These are phyloP conservation scores for Bipolaris zeicola DNA, from an alignment of 2,329 filamentous ascomycete species.

Conservation along the genomic window DNA sequence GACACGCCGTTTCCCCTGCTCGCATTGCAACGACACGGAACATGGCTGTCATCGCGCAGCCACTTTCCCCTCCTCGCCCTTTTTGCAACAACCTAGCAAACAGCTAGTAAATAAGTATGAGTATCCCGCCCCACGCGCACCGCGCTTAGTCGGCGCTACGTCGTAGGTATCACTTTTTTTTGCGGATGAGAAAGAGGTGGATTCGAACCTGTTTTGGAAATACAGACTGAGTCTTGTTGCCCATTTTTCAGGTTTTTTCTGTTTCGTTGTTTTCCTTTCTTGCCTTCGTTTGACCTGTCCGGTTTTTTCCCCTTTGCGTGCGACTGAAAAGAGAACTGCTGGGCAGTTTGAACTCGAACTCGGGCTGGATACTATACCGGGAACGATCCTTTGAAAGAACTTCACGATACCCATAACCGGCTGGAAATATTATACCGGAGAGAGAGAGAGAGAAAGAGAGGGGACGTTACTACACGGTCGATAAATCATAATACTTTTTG, in stretches of 20 bases:
- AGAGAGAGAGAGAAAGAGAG: not conserved
- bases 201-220: not conserved
- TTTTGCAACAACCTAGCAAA: not conserved
- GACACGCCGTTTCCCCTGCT: not conserved
- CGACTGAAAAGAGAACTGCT: not conserved
- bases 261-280: not conserved
- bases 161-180: not conserved
- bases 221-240: not conserved
- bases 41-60: not conserved
- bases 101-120: not conserved
- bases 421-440: not conserved
- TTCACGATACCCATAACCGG: not conserved
- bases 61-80: too few species aligned
- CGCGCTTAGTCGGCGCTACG: not conserved
- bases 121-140: not conserved
- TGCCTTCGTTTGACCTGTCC: not conserved
- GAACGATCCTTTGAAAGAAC: not conserved
- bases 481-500: not conserved
- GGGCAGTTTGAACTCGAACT: not conserved
- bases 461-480: not conserved
- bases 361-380: not conserved
- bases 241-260: not conserved
- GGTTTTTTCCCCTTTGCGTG: not conserved
- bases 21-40: not conserved
- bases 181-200: not conserved